Base-by-base conservation (phyloP, 2,329 filamentous ascomycete genomes). In the Orbilia oligospora region DNA sequence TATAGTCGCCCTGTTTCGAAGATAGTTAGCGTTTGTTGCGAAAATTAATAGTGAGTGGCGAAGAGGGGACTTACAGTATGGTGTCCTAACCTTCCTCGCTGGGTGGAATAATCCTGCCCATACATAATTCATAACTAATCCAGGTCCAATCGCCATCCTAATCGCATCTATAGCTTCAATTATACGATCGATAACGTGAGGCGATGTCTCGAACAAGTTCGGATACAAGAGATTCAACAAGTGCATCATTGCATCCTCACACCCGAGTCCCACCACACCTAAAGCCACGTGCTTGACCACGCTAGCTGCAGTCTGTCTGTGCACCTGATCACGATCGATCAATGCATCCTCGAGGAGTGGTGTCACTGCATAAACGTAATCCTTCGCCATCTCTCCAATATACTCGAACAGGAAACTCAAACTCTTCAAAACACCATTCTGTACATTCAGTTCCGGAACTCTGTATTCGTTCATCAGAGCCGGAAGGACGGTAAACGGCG, bases 381-480 rank as follows among this genome's bases (percentile, higher is more conserved):
- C 96, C 86, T 98, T 99, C 80, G 94, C 93, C 96, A 99, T 98
- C 85, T 99, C 96, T 80, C 96, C 96, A 84, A 99, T 99, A 86
- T 99, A 99, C 84, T 99, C 96, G 83, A 98, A 99, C 79, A 99
- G 88, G 88, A 99, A 99, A 5, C 93, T 97, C 67, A 99, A 88
- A 4, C 94, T 94, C 85, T 99, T 99, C 83, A 99, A 90, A 38
- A 99, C 96, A 86, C 96, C 96, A 82, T 99, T 99, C 84, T 99
- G 96, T 27, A 99, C 96, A 84, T 99, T 99, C 81, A 99, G 91
- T 85, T 99, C 96, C 0, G 96, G 96, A 8, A 99, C 96, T 68
- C 96, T 92, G 85, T 99, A 99, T 85, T 99, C 96, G 86, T 99
- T 99, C 97, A 99, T 99, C 79, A 99, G 87, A 2, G 96, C 96